Evolutionary conservation across 495 filamentous ascomycete genomes (phyloP).

Genomic region (Haplographium delicatum): DNA sequence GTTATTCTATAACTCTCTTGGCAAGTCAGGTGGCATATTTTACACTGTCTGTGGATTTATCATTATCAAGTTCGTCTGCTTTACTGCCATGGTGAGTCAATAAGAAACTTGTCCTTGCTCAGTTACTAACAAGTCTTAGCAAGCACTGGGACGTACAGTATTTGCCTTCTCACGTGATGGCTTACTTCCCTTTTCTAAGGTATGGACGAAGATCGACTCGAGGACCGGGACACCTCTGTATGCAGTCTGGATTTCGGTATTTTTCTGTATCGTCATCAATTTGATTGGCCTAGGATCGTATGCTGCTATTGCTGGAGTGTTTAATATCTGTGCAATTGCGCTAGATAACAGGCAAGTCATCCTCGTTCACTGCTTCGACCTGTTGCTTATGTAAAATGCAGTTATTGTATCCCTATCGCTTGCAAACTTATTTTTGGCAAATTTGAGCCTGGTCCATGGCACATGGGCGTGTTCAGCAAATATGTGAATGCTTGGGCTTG

Average conservation of each 20-base stretch:
- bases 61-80: constrained; percentile 53
- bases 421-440: constrained; percentile 54
- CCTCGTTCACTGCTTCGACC: no score
- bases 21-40: constrained; percentile 51
- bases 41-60: constrained; percentile 55
- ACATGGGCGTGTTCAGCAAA: constrained; percentile 44
- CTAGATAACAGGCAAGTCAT: no score
- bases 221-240: constrained; percentile 53
- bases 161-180: constrained; percentile 59
- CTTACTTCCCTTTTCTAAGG: constrained; percentile 46
- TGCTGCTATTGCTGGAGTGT: constrained; percentile 55
- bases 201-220: constrained; percentile 51
- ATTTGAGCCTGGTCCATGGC: constrained; percentile 56
- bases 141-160: constrained; percentile 55
- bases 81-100: constrained; percentile 46
- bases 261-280: constrained; percentile 54
- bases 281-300: constrained; percentile 58
- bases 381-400: no score
- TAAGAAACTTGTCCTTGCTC: no score
- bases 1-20: constrained; percentile 58
- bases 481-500: constrained; percentile 49
- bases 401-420: constrained; percentile 55
- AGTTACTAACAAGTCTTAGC: constrained; percentile 19
- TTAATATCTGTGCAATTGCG: constrained; percentile 58
- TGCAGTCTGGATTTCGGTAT: constrained; percentile 55